Evolutionary conservation across 257 asterid species (phyloP).

Genomic region (Knoxia roxburghii): DNA sequence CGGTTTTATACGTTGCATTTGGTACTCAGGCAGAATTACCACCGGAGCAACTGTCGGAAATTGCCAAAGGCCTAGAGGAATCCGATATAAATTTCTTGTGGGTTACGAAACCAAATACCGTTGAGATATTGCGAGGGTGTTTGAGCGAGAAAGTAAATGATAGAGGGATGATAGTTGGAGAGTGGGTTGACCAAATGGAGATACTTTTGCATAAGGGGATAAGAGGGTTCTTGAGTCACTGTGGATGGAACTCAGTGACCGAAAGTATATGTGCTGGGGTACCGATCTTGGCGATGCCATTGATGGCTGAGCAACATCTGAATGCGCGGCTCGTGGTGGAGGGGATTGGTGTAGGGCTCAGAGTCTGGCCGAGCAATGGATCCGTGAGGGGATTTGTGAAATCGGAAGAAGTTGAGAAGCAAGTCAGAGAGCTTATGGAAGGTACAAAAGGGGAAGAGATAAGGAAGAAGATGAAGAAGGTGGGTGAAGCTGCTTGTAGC

Average conservation of each 20-base stretch:
- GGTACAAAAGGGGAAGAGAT: not conserved
- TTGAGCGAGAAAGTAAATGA: too few relatives aligned
- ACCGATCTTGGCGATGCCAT: not conserved
- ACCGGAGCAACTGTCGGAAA: slow-evolving; percentile 42
- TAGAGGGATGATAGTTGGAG: slow-evolving; percentile 1
- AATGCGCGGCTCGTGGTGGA: not conserved
- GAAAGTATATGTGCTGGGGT: slow-evolving; percentile 2
- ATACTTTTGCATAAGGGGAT: not conserved
- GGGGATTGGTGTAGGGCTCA: not conserved
- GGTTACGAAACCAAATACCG: slow-evolving; percentile 30
- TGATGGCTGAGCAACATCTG: slow-evolving; percentile 1
- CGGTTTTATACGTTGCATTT: slow-evolving; percentile 63
- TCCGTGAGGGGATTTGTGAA: not conserved
- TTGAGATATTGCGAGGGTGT: not conserved
- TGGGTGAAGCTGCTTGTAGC: not conserved
- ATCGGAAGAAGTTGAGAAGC: slow-evolving; percentile 4
- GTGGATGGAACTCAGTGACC: slow-evolving; percentile 8
- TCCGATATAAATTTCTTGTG: slow-evolving; percentile 56
- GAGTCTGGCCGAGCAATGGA: not conserved
- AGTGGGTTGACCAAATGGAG: slow-evolving; percentile 3
- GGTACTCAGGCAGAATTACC: slow-evolving; percentile 69
- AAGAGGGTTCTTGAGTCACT: not conserved
- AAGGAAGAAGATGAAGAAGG: slow-evolving; percentile 5
- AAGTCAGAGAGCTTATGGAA: slow-evolving; percentile 5
- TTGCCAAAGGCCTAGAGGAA: slow-evolving; percentile 44